Base-by-base conservation (phyloP, 495 filamentous ascomycete genomes). In the Melanomma pulvis-pyrius region DNA sequence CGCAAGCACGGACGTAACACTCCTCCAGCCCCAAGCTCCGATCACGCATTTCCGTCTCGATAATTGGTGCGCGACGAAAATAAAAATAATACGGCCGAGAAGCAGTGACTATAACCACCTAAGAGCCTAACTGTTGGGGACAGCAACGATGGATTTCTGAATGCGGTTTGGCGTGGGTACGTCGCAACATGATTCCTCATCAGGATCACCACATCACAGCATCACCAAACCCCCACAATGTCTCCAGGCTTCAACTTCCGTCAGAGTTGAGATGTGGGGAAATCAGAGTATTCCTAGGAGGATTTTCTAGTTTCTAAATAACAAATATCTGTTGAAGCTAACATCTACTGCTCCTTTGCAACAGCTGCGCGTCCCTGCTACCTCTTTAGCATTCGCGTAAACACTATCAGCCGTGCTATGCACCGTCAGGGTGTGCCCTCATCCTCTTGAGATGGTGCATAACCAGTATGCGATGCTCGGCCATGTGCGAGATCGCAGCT, bases 1-100 rank as follows among this genome's bases (percentile, higher is more conserved):
- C 61, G 61, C 34, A 55, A 55, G 61, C 61, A 44, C 51, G 48
- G 61, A 30, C 61, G 50, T 46, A 25, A 25, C 59, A 19, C 2
- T 39, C 21, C 9, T n/a, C 3, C 34, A 46, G 8, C 5, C 36
- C 56, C 19, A 59, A 19, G 24, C 56, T 24, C 48, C 26, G 21
- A 54, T n/a, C 26, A 25, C 22, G 22, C 21, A 26, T 51, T 51
- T 51, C 22, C 48, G 17, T 5, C 22, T 1, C 7, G 19, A 26
- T 51, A 6, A 51, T 25, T 51, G 22, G 26, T 25, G 26, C 48
- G 11, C 22, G 11, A 13, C 26, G 22, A 2, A 51, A 6, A 9
- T 25, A 7, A 29, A 2, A 51, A n/a, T 29, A 25, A 51, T 41
- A 17, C 17, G 8, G 36, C 36, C 36, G 36, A 41, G 36, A 8